phyloP scores from a whole-genome alignment of 805 yeast genomes.

The Saccharomycopsis lassenensis region DNA sequence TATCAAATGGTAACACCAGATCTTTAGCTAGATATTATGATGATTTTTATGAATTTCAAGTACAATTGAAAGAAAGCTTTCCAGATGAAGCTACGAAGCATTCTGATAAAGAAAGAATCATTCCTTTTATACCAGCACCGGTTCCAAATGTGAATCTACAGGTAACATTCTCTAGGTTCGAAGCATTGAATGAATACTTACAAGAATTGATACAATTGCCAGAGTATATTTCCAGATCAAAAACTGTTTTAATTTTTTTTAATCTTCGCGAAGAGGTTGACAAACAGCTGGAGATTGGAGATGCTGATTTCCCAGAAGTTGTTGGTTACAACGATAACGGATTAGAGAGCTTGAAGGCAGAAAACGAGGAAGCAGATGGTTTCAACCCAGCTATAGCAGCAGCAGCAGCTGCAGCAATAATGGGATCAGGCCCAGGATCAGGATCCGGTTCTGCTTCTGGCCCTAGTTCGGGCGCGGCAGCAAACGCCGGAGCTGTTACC shows the following conservation, averaged over 20 bases:
- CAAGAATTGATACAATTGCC: constrained; percentile 61
- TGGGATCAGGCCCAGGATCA: neutral
- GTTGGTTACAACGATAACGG: constrained; percentile 18
- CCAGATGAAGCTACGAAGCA: constrained; percentile 90
- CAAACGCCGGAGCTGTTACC: neutral
- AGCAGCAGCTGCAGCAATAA: neutral
- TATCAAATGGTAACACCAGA: constrained; percentile 59
- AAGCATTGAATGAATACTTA: constrained; percentile 46
- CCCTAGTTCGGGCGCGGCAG: neutral
- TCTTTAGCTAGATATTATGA: constrained; percentile 83
- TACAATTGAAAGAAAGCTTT: constrained; percentile 65
- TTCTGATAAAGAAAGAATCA: constrained; percentile 51
- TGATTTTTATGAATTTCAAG: constrained; percentile 92
- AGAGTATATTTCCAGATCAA: constrained; percentile 57
- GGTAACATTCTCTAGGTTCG: constrained; percentile 43
- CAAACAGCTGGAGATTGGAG: constrained; percentile 19
- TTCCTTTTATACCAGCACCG: constrained; percentile 96
- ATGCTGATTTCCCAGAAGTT: constrained; percentile 14
- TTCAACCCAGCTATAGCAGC: neutral
- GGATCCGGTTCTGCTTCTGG: neutral
- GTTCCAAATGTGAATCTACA: constrained; percentile 80
- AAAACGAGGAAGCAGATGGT: neutral
- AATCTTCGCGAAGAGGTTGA: constrained; percentile 35
- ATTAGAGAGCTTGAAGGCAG: constrained; percentile 3
- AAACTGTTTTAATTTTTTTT: constrained; percentile 61